phyloP scores from a whole-genome alignment of 305 asterid genomes.

The Nicotiana rustica region DNA sequence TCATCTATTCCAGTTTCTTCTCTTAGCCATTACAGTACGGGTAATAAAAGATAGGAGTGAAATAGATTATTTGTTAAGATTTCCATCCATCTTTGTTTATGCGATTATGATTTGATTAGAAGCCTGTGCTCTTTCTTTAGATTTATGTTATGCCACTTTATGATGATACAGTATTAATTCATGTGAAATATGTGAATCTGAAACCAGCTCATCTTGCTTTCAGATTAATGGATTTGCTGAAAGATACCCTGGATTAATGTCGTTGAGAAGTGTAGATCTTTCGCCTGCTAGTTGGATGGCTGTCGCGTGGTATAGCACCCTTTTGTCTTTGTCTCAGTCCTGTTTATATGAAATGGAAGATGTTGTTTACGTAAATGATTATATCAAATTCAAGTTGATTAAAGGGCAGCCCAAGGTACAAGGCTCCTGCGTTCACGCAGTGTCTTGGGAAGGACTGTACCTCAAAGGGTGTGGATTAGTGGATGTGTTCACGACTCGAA shows the following conservation, averaged over 20 bases:
- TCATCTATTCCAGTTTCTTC: neutral
- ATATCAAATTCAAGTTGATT: conserved; percentile 18
- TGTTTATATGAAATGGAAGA: neutral
- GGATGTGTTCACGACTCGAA: too few species aligned
- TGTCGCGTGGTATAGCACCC: conserved; percentile 77
- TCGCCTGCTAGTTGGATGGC: conserved; percentile 99
- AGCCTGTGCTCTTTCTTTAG: conserved; percentile 56
- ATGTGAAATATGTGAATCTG: conserved; percentile 36
- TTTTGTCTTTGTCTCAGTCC: neutral
- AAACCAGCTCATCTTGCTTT: conserved; percentile 30
- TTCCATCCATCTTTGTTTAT: too few species aligned
- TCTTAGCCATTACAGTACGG: neutral
- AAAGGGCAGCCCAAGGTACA: too few species aligned
- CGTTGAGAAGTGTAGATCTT: conserved; percentile 93
- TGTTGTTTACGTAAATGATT: neutral
- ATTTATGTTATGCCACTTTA: neutral
- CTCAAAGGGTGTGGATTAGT: too few species aligned
- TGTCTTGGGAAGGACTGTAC: too few species aligned
- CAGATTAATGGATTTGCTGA: conserved; percentile 78
- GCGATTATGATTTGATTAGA: neutral
- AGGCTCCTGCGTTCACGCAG: too few species aligned
- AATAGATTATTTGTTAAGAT: neutral
- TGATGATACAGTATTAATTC: conserved; percentile 28
- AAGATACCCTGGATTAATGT: conserved; percentile 82
- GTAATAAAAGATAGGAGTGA: neutral